Percentiles rank a stretch among this genome's conserved stretches.
Conservation (phyloP, 73 alveolate species). For the Uronychia setigera region DNA sequence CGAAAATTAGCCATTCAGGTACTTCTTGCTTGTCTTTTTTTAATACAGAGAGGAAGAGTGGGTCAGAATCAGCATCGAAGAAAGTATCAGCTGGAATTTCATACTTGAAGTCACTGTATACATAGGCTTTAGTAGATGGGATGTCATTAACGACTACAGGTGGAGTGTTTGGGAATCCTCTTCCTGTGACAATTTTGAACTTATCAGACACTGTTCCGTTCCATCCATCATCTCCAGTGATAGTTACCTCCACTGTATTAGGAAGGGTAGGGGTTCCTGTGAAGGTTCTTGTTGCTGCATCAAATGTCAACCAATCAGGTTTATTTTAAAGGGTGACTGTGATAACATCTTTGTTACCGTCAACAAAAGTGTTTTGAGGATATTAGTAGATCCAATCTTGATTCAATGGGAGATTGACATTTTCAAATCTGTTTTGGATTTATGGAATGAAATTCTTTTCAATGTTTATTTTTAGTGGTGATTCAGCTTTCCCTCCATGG, state of each 20-base stretch:
- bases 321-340: background rate
- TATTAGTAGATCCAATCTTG: background rate
- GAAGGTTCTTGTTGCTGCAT: background rate
- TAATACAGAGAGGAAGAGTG: background rate
- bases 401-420: background rate
- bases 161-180: background rate
- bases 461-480: background rate
- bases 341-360: background rate
- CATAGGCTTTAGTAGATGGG: background rate
- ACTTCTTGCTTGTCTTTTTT: background rate
- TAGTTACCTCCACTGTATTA: background rate
- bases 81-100: background rate
- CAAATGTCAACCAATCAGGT: slow-evolving; percentile 1
- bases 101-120: background rate
- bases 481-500: slow-evolving; percentile 1
- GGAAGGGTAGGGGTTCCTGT: background rate
- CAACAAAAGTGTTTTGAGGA: background rate
- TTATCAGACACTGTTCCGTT: background rate
- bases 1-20: slow-evolving; percentile 2
- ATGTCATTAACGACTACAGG: background rate
- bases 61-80: background rate
- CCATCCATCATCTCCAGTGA: slow-evolving; percentile 6
- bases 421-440: background rate
- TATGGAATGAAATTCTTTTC: background rate
- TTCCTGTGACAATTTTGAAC: background rate